Percentiles rank a stretch among this genome's conserved stretches.
Conservation (phyloP, 345 rosid genomes). For the Pugionium dolabratum region DNA sequence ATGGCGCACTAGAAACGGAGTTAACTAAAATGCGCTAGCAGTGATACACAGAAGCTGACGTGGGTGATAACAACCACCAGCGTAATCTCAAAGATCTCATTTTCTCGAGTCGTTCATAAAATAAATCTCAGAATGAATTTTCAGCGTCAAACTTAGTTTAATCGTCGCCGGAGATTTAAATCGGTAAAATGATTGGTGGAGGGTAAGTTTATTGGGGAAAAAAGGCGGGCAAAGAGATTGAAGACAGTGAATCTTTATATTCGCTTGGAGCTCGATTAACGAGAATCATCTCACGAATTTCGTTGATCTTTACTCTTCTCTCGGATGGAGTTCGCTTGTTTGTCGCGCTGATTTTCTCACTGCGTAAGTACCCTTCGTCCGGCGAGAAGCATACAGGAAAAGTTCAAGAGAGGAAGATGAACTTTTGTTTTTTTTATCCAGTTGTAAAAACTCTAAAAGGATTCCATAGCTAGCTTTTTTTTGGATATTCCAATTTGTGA, state of each 20-base stretch:
- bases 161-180: slow-evolving; percentile 17
- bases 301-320: slow-evolving; percentile 80
- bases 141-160: not conserved
- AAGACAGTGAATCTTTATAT: slow-evolving; percentile 48
- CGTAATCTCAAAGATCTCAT: slow-evolving; percentile 35
- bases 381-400: not conserved
- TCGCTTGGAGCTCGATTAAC: slow-evolving; percentile 67
- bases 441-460: not conserved
- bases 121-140: slow-evolving; percentile 9
- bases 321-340: slow-evolving; percentile 86
- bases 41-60: slow-evolving; percentile 17
- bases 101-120: slow-evolving; percentile 35
- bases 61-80: slow-evolving; percentile 35
- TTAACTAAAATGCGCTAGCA: slow-evolving; percentile 14
- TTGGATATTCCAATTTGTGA: slow-evolving; percentile 24
- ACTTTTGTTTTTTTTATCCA: no score
- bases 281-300: slow-evolving; percentile 49
- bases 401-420: not conserved
- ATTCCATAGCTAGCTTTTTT: slow-evolving; percentile 13
- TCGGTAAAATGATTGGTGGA: slow-evolving; percentile 52
- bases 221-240: slow-evolving; percentile 35
- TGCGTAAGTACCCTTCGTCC: slow-evolving; percentile 50
- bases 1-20: slow-evolving; percentile 12
- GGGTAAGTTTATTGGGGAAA: slow-evolving; percentile 72
- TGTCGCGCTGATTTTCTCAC: slow-evolving; percentile 72